Conservation (phyloP, 139 green algal genomes). For the Chlorokybus atmophyticus region DNA sequence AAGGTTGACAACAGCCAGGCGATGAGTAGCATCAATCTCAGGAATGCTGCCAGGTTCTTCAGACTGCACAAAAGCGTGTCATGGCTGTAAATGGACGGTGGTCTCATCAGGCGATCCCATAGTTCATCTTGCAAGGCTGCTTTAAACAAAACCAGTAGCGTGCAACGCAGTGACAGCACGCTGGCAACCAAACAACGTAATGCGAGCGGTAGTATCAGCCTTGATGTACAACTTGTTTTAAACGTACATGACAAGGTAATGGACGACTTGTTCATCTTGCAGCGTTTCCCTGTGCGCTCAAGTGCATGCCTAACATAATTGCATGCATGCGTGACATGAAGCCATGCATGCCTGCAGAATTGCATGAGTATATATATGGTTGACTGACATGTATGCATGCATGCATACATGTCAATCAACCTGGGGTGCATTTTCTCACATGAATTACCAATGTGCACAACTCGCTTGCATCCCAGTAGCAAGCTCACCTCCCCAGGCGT, state of each 20-base stretch:
- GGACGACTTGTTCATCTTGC: no score
- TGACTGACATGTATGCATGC: not conserved
- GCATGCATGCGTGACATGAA: not conserved
- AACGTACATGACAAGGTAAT: no score
- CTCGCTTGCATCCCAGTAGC: not conserved
- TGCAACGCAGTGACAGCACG: not conserved
- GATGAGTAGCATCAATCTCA: slow-evolving; percentile 19
- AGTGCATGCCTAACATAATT: no score
- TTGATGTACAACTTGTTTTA: no score
- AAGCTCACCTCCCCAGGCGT: slow-evolving; percentile 11
- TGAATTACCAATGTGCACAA: not conserved
- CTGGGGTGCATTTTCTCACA: not conserved
- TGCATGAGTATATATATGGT: not conserved
- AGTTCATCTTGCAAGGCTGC: not conserved
- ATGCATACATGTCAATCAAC: not conserved
- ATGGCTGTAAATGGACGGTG: not conserved
- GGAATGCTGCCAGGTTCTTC: slow-evolving; percentile 15
- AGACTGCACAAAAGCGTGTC: slow-evolving; percentile 1
- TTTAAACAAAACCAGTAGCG: not conserved
- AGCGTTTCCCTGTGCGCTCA: no score
- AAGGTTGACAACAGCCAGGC: slow-evolving; percentile 75
- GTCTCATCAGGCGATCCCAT: not conserved
- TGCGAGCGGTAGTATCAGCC: no score
- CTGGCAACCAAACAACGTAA: no score
- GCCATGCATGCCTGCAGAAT: not conserved